Conservation (phyloP, 2,329 filamentous ascomycete species). For the Talaromyces sp. region DNA sequence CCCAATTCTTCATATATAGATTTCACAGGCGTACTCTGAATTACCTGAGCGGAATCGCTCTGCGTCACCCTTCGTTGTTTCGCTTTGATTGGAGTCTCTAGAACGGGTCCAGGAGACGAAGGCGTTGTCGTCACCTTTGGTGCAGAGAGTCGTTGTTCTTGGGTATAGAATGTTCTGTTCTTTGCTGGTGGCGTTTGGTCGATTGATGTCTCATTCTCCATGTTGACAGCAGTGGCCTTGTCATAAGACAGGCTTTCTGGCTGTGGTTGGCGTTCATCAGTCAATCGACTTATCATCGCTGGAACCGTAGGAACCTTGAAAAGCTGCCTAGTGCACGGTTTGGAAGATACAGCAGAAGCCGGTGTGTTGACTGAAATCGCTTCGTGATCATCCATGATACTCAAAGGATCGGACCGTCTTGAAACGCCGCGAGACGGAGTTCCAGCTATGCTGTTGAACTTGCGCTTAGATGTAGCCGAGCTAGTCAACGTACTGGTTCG, state of each 20-base stretch:
- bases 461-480: not conserved
- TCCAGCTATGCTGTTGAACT: constrained; percentile 30
- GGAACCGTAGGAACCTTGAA: constrained; percentile 16
- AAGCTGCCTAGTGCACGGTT: constrained; percentile 13
- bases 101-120: constrained; percentile 19
- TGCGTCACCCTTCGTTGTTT: constrained; percentile 17
- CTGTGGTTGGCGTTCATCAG: not conserved
- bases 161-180: not conserved
- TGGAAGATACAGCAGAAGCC: constrained; percentile 5
- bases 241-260: not conserved
- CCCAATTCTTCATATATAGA: constrained; percentile 42
- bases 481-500: constrained; percentile 21
- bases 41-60: not conserved
- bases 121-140: constrained; percentile 1
- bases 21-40: constrained; percentile 27
- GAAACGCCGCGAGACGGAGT: constrained; percentile 36
- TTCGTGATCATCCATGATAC: constrained; percentile 5
- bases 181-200: constrained; percentile 3
- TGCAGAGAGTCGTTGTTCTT: not conserved
- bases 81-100: constrained; percentile 32
- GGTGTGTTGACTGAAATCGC: constrained; percentile 13
- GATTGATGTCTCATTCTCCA: not conserved
- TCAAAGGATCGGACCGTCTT: constrained; percentile 19
- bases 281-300: not conserved
- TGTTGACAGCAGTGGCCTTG: not conserved